A percentile compares a stretch with the other conserved stretches of the same genome.
These are phyloP conservation scores for Aspergillus hiratsukae DNA, from an alignment of 2,329 filamentous ascomycete genomes.

Conservation along the genomic window DNA sequence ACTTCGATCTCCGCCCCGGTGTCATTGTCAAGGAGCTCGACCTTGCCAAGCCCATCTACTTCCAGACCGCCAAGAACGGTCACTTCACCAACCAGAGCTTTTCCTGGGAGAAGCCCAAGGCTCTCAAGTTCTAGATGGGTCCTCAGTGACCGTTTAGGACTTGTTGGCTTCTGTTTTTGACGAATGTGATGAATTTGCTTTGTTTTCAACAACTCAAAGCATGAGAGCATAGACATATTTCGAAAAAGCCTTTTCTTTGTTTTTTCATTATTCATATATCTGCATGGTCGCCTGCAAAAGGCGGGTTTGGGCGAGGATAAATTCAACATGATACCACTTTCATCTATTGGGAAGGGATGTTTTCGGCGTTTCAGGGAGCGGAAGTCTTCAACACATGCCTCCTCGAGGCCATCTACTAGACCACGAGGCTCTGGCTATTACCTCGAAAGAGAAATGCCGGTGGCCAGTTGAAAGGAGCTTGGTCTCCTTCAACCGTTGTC, in stretches of 20 bases:
- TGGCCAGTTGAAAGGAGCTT: constrained; percentile 5
- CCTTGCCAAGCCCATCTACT: constrained; percentile 94
- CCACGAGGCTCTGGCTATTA: constrained; percentile 3
- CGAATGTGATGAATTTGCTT: constrained; percentile 45
- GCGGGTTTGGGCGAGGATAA: constrained; percentile 38
- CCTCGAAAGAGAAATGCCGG: constrained; percentile 7
- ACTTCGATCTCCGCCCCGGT: constrained; percentile 98
- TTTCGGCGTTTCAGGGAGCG: constrained; percentile 40
- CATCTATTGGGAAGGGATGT: constrained; percentile 38
- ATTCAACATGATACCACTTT: constrained; percentile 49
- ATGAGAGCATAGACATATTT: constrained; percentile 36
- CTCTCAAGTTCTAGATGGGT: constrained; percentile 73
- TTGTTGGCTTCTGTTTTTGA: constrained; percentile 25
- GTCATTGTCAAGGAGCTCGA: constrained; percentile 97
- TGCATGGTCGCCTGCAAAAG: constrained; percentile 34
- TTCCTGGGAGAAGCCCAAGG: constrained; percentile 97
- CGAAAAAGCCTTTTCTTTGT: constrained; percentile 25
- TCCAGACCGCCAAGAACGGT: constrained; percentile 97
- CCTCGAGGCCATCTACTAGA: constrained; percentile 9
- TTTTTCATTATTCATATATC: constrained; percentile 29
- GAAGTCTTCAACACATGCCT: constrained; percentile 39
- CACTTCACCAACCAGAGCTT: constrained; percentile 99
- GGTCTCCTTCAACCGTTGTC: constrained; percentile 13
- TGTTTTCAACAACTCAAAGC: constrained; percentile 51
- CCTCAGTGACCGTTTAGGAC: constrained; percentile 15